Conservation (phyloP, 2,329 filamentous ascomycete genomes). For the Metarhizium robertsii region DNA sequence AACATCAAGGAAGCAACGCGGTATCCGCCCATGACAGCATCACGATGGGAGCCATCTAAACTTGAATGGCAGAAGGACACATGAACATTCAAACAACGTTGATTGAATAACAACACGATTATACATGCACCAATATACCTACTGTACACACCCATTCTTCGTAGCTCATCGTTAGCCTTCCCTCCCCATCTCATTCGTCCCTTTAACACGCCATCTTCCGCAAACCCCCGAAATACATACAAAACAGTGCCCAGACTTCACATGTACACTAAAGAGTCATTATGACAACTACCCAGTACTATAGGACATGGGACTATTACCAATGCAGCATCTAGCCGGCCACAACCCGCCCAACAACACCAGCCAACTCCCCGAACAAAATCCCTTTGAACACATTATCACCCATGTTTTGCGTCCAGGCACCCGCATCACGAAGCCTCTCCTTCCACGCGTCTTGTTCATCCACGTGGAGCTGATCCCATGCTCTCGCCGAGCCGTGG, state of each 20-base stretch:
- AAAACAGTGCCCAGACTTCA: not conserved
- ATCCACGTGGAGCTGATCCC: slow-evolving; percentile 58
- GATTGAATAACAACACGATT: not conserved
- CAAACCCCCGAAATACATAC: not conserved
- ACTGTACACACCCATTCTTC: not conserved
- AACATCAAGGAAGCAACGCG: no score
- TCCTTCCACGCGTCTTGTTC: slow-evolving; percentile 62
- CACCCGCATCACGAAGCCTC: slow-evolving; percentile 57
- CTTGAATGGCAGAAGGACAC: no score
- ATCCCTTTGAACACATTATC: slow-evolving; percentile 69
- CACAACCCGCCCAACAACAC: slow-evolving; percentile 45
- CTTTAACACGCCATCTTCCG: not conserved
- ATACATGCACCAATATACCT: not conserved
- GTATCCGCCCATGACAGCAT: no score
- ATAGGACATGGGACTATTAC: not conserved
- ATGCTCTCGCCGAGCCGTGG: slow-evolving; percentile 48
- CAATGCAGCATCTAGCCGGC: slow-evolving; percentile 20
- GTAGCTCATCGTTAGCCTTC: not conserved
- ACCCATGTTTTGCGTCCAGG: slow-evolving; percentile 73
- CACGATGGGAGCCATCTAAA: no score
- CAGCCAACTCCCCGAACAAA: slow-evolving; percentile 65
- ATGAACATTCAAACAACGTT: not conserved
- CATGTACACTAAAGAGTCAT: not conserved
- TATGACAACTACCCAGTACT: not conserved
- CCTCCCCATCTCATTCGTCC: not conserved